phyloP scores from a whole-genome alignment of 2,329 filamentous ascomycete species.

The Whalleya microplaca region DNA sequence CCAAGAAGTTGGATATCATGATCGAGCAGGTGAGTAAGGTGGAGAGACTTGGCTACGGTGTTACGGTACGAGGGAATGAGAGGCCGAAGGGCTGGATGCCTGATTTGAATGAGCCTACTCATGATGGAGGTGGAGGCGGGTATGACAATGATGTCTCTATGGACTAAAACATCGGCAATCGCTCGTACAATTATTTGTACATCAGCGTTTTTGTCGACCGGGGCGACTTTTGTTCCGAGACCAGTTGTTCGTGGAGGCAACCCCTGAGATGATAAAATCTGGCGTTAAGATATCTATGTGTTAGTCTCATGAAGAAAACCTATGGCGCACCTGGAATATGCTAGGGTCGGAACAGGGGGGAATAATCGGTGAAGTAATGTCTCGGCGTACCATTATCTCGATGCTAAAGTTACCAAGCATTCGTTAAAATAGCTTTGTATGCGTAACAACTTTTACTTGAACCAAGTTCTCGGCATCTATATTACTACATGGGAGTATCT shows the following conservation, averaged over 20 bases:
- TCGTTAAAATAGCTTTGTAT: too few species aligned
- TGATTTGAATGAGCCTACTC: constrained; percentile 58
- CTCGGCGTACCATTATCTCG: too few species aligned
- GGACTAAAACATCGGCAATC: constrained; percentile 15
- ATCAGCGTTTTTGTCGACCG: not conserved
- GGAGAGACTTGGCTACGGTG: constrained; percentile 85
- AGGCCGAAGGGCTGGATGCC: constrained; percentile 91
- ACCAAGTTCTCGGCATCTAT: too few species aligned
- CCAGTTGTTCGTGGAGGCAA: not conserved
- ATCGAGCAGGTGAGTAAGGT: constrained; percentile 90
- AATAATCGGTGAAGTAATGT: not conserved
- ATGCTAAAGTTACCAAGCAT: too few species aligned
- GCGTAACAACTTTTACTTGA: too few species aligned
- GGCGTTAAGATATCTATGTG: not conserved
- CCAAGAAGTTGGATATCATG: constrained; percentile 86
- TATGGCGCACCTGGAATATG: too few species aligned
- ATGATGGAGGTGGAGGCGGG: constrained; percentile 13
- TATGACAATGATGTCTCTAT: constrained; percentile 28
- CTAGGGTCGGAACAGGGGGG: not conserved
- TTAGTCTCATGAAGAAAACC: not conserved
- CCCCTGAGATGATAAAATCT: not conserved
- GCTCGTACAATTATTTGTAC: not conserved
- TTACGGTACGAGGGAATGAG: constrained; percentile 85
- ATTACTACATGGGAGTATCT: too few species aligned
- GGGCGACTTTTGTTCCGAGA: not conserved